Conservation (phyloP, 192 early-diverging fungal species). For the Jimgerdemannia lactiflua region DNA sequence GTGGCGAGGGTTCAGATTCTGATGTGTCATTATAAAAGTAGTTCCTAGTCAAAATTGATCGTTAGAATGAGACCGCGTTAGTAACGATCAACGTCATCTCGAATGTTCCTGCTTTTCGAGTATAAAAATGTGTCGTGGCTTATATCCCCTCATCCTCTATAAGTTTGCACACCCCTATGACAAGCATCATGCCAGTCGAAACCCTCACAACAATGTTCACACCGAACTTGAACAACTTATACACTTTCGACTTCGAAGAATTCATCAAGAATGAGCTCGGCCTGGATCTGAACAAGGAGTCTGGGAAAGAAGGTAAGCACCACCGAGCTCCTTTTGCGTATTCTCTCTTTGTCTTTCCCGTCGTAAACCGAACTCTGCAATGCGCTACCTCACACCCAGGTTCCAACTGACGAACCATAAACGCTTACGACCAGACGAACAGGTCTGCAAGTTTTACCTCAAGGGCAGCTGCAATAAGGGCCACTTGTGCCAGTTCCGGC, state of each 20-base stretch:
- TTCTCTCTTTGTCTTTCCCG: too few species aligned
- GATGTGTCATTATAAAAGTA: too few species aligned
- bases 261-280: constrained; percentile 59
- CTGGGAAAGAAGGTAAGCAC: constrained; percentile 43
- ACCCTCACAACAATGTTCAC: not conserved
- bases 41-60: too few species aligned
- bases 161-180: not conserved
- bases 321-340: not conserved
- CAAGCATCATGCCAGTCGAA: not conserved
- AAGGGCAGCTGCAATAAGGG: constrained; percentile 85
- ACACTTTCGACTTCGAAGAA: constrained; percentile 70
- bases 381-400: too few species aligned
- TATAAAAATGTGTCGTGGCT: not conserved
- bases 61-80: too few species aligned
- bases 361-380: too few species aligned
- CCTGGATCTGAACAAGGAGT: constrained; percentile 49
- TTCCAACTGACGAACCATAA: too few species aligned
- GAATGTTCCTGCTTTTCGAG: not conserved
- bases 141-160: not conserved
- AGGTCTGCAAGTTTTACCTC: constrained; percentile 81
- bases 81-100: not conserved
- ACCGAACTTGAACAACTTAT: not conserved
- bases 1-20: too few species aligned
- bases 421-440: not conserved
- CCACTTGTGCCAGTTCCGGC: constrained; percentile 67